These are phyloP conservation scores for Flaveria brownii DNA, from an alignment of 129 eudicot genomes.

Conservation along the genomic window DNA sequence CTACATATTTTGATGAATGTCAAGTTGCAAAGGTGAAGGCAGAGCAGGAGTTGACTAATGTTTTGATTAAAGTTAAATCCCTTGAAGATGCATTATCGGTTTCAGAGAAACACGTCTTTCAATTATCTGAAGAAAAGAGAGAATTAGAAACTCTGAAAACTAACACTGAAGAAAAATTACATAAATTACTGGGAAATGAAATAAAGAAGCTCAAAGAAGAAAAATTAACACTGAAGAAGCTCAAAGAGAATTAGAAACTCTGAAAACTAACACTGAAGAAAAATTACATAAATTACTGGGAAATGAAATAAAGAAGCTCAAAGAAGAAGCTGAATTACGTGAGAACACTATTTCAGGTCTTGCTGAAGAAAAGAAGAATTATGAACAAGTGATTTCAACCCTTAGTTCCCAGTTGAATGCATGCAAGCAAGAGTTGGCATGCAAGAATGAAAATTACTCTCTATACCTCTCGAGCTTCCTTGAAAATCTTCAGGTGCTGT, in stretches of 20 bases:
- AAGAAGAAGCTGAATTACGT: conserved; percentile 47
- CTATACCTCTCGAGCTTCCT: conserved; percentile 52
- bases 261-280: conserved; percentile 45
- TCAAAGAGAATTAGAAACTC: conserved; percentile 49
- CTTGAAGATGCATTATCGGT: conserved; percentile 57
- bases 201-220: conserved; percentile 72
- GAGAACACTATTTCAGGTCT: too few species aligned
- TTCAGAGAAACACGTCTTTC: conserved; percentile 43
- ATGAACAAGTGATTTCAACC: conserved; percentile 47
- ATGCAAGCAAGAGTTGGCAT: conserved; percentile 71
- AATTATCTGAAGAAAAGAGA: conserved; percentile 57
- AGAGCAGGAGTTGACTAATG: conserved; percentile 46
- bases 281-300: conserved; percentile 48
- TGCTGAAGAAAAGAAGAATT: too few species aligned
- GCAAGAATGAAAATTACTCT: conserved; percentile 44
- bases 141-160: conserved; percentile 47
- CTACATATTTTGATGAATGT: conserved; percentile 51
- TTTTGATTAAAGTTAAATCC: conserved; percentile 36
- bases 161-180: conserved; percentile 48
- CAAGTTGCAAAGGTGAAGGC: conserved; percentile 50
- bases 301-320: conserved; percentile 62
- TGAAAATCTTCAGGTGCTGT: conserved; percentile 45
- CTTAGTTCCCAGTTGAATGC: conserved; percentile 53
- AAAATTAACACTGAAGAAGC: conserved; percentile 44
- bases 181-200: conserved; percentile 51